Evolutionary conservation across 805 yeast genomes (phyloP), one percentile per base, ranked within the genome.

Genomic region (Saccharomycopsis olivae): DNA sequence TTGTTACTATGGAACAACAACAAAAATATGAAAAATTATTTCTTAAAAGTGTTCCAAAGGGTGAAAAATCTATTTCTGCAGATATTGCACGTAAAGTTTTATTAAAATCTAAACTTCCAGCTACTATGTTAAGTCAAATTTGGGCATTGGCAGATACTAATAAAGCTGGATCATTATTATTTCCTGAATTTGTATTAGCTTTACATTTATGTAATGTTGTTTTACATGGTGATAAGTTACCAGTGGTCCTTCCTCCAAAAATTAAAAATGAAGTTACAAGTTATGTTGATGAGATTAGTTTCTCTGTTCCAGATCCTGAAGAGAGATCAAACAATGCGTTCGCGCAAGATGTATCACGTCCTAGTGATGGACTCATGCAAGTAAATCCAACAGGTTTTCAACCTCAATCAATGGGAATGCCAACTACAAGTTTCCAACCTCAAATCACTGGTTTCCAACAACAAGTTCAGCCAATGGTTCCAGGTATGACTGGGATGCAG

Each of bases 161-260:
- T 51, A 80, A 75, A 52, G 78, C 92, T 5, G 97, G 97, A 2
- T 69, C 75, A 40, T 70, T 89, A 46, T 61, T 89, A 51, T 89
- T 88, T 55, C 97, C 97, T 2, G 96, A 89, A 58, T 89, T 89
- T 66, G 94, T 94, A 13, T 66, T 89, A 49, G 87, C 95, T 14
- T 75, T 89, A 67, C 89, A 87, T 58, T 66, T 89, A 50, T 87
- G 95, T 55, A 81, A 83, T 50, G 60, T 75, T 53, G 81, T 80
- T 0, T 66, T 84, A 50, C 75, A 73, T 51, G 95, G 95, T 28
- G 87, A 83, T 49, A 64, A 78, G 6, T 65, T 88, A 45, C 96
- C 97, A 2, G 65, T 64, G 32, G 68, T 65, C 30, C 61, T 89
- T 49, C 95, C 94, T 23, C 69, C 71, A 16, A 76, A 71, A 47